phyloP scores from a whole-genome alignment of 768 basidiomycete genomes.

The Pleurotus tuber-regium region DNA sequence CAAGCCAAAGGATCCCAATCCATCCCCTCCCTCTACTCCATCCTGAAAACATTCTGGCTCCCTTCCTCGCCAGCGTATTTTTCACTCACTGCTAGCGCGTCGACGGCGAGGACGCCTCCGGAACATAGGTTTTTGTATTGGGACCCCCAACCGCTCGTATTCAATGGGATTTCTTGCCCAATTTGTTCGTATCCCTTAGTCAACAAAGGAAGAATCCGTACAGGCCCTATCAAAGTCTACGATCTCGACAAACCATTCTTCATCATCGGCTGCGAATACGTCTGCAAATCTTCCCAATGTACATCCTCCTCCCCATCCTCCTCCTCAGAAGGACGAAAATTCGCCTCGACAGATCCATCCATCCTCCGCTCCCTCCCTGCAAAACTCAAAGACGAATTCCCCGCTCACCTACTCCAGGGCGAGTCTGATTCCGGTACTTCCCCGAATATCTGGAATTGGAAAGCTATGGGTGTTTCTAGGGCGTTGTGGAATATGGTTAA shows the following conservation, averaged over 20 bases:
- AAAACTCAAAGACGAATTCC: conserved; percentile 72
- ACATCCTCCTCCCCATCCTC: conserved; percentile 32
- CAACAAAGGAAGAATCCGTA: conserved; percentile 71
- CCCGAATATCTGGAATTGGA: conserved; percentile 73
- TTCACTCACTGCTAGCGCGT: conserved; percentile 70
- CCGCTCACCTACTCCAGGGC: conserved; percentile 57
- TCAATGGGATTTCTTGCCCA: conserved; percentile 79
- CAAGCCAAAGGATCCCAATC: conserved; percentile 41
- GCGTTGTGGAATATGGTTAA: conserved; percentile 74
- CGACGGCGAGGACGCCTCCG: conserved; percentile 63
- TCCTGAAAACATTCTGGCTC: conserved; percentile 83
- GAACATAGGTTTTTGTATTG: conserved; percentile 83
- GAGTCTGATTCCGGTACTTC: conserved; percentile 58
- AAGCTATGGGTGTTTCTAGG: conserved; percentile 66
- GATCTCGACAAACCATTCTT: conserved; percentile 81
- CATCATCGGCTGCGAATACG: conserved; percentile 82
- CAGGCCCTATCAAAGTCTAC: conserved; percentile 75
- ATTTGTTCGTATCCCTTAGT: conserved; percentile 55
- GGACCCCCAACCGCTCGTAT: conserved; percentile 81
- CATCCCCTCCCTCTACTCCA: conserved; percentile 71
- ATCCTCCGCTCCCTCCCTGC: conserved; percentile 69
- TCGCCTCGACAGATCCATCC: conserved; percentile 68
- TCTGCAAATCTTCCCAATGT: conserved; percentile 55
- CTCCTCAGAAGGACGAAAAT: conserved; percentile 56
- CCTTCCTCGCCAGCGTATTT: conserved; percentile 78